Base-by-base conservation (phyloP, 768 basidiomycete species). In the Xerocomellus amylosporus region DNA sequence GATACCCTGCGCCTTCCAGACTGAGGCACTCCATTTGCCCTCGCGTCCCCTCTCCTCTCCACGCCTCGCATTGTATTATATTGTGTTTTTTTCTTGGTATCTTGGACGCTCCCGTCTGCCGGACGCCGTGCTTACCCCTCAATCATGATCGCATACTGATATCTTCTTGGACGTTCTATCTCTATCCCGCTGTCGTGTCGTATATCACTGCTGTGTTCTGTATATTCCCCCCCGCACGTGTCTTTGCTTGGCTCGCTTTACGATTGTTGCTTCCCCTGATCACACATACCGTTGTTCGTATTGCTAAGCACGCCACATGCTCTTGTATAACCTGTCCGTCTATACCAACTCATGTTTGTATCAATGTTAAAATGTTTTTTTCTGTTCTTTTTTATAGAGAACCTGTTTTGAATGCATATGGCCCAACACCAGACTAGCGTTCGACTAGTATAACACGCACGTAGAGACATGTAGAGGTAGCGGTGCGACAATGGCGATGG, bases 1-100 rank as follows among this genome's bases (percentile, higher is more conserved):
- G 83, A 85, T 34, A 72, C 66, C 26, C 56, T 71, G 7, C 69
- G 69, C 56, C 67, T 71, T 39, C 55, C 60, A 8, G 61, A 62
- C 20, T 71, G 51, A 61, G 17, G 30, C n/a, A 4, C 15, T 30
- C 4, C n/a, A 15, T 56, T 28, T 34, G 2, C 24, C 20, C 26
- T 24, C 20, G 12, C 20, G 8, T 22, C 51, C 39, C 26, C 20
- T 47, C 33, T 3, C 20, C 28, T 31, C 8, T 31, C 20, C 38
- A 33, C 24, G 8, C 41, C 46, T 33, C 49, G 45, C 40, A 54
- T 31, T 54, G 56, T 67, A 55, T 59, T 38, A 30, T 67, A 53
- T 46, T 49, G 60, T 54, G 36, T 31, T 49, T 52, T 31, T 52
- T 61, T 58, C 48, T 65, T 64, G 65, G 33, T 54, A 45, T 67